A percentile compares a stretch with the other conserved stretches of the same genome.
phyloP scores from a whole-genome alignment of 208 protist species.

The Porcisia deanei region DNA sequence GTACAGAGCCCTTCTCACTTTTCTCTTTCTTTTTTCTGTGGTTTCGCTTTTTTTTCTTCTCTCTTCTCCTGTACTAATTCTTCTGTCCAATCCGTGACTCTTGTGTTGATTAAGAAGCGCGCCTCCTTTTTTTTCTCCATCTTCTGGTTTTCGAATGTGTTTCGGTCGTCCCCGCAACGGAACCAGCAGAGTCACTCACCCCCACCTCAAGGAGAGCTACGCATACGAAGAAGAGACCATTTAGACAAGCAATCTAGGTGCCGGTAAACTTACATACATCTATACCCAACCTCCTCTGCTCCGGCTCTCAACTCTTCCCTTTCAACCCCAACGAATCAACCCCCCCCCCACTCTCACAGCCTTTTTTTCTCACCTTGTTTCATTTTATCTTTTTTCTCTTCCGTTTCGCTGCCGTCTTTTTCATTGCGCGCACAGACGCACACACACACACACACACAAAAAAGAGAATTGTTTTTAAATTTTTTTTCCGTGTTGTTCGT shows the following conservation, averaged over 20 bases:
- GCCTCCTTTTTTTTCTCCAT: conserved; percentile 1
- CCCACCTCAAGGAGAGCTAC: background rate
- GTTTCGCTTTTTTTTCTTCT: background rate
- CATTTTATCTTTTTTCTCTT: background rate
- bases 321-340: too few relatives aligned
- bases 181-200: background rate
- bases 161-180: background rate
- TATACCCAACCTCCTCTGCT: too few relatives aligned
- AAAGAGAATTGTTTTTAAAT: background rate
- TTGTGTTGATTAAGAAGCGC: background rate
- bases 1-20: background rate
- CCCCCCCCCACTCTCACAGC: background rate
- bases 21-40: background rate
- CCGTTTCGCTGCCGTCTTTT: background rate
- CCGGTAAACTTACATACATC: too few relatives aligned
- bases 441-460: background rate
- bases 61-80: background rate
- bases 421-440: background rate
- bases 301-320: too few relatives aligned
- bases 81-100: too few relatives aligned
- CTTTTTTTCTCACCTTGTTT: background rate
- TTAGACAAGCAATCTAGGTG: background rate
- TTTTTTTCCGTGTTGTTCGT: background rate
- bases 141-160: conserved; percentile 7
- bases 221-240: background rate